Conservation (phyloP, 805 yeast genomes). For the Monosporozyma aquatica region DNA sequence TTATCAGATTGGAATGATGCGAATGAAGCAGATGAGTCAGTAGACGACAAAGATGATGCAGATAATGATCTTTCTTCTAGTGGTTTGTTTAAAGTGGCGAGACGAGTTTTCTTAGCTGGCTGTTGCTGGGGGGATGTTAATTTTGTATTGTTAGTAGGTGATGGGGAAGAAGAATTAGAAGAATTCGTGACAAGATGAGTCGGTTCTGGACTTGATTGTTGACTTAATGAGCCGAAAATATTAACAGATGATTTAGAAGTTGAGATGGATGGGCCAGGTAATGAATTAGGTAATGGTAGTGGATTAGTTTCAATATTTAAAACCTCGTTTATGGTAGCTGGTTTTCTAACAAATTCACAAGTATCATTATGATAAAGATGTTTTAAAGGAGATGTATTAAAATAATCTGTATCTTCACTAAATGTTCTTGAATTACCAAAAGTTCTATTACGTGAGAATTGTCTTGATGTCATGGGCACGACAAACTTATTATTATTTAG, state of each 20-base stretch:
- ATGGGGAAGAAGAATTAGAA: not conserved
- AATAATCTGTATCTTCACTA: conserved; percentile 29
- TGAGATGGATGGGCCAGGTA: conserved; percentile 2
- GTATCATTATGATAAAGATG: conserved; percentile 23
- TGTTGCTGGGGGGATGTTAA: not conserved
- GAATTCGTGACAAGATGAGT: not conserved
- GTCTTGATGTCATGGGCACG: not conserved
- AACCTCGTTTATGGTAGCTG: conserved; percentile 7
- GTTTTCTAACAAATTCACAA: conserved; percentile 5
- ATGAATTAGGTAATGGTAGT: not conserved
- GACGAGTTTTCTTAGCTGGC: too few relatives aligned
- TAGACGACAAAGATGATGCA: conserved; percentile 4
- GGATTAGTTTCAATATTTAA: conserved; percentile 4
- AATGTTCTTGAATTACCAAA: conserved; percentile 20
- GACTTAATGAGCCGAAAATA: not conserved
- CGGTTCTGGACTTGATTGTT: not conserved
- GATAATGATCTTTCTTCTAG: conserved; percentile 7
- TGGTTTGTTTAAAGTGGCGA: not conserved
- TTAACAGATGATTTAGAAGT: not conserved
- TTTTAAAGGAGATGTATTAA: conserved; percentile 28
- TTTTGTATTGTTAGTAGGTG: not conserved
- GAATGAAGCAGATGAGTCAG: conserved; percentile 5
- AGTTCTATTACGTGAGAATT: not conserved
- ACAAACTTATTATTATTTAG: not conserved
- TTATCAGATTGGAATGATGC: conserved; percentile 8